Evolutionary conservation across 2,329 filamentous ascomycete genomes (phyloP).

Genomic region (Akanthomyces dipterigenus): DNA sequence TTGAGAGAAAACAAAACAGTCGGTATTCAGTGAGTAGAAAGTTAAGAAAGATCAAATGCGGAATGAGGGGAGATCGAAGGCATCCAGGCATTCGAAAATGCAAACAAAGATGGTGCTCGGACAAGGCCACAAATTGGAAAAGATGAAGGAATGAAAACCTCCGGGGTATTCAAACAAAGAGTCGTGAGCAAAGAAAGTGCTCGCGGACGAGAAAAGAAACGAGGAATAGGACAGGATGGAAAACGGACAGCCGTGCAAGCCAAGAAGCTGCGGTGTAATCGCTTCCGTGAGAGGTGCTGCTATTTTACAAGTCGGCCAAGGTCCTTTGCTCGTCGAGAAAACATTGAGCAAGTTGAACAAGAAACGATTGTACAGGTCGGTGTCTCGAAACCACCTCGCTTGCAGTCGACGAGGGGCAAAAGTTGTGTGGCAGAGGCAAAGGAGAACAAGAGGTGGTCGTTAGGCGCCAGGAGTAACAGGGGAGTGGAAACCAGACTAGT

Average conservation of each 20-base stretch:
- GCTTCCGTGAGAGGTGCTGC: background rate
- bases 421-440: constrained; percentile 16
- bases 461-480: constrained; percentile 4
- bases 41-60: background rate
- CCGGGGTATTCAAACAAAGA: constrained; percentile 10
- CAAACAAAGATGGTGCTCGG: background rate
- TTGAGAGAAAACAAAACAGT: background rate
- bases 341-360: background rate
- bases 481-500: background rate
- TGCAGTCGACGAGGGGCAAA: constrained; percentile 13
- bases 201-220: constrained; percentile 6
- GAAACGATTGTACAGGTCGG: constrained; percentile 4
- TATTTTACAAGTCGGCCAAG: constrained; percentile 1
- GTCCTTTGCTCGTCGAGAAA: constrained; percentile 2
- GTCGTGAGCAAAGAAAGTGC: background rate
- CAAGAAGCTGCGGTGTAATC: background rate
- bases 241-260: constrained; percentile 2
- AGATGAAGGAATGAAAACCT: constrained; percentile 7
- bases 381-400: background rate
- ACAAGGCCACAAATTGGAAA: constrained; percentile 14
- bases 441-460: background rate
- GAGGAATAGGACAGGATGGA: constrained; percentile 2
- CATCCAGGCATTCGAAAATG: constrained; percentile 6
- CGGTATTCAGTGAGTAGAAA: background rate
- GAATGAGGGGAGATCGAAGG: constrained; percentile 11